Evolutionary conservation across 2,329 filamentous ascomycete species (phyloP), one percentile per base, ranked within the genome.

Genomic region (Xylariales sp.): DNA sequence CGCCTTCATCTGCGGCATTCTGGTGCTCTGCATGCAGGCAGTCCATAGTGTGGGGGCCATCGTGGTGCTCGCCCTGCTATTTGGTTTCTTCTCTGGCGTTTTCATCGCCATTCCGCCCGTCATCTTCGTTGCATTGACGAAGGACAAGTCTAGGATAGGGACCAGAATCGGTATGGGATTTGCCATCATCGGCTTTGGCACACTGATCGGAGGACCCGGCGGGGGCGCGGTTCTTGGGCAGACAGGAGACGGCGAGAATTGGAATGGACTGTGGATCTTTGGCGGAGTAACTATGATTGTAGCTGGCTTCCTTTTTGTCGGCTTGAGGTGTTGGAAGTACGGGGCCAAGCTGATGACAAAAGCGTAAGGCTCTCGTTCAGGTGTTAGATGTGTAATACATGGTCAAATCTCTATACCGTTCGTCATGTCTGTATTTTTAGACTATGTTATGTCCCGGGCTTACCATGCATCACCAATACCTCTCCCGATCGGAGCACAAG

Each of bases 101-200:
- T 63, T 67, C 50, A 63, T 69, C 38, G 59, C 64, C 3, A 53
- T 68, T 34, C 64, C 63, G 4, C 61, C 62, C 3, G 57, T 63
- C 3, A 55, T 60, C 38, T 59, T 67, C 42, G 59, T 61, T n/a
- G 53, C 50, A 5, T 46, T 69, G 19, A 66, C 64, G 1, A 41
- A 56, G 27, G 60, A 69, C 46, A 64, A 62, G 49, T 53, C 54
- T 5, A 62, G 59, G 42, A 50, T 68, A 5, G 66, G 66, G 5
- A 64, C 59, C 3, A 51, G 64, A 18, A 59, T 66, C 8, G 64
- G 64, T 2, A 58, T 59, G 58, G 57, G 53, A 6, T 62, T 59
- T 31, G 57, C 53, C 3, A 48, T 62, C 7, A 48, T 58, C 12
- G 53, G 51, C 1, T 38, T 58, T 3, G 61, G 58, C 14, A 41